A percentile compares a stretch with the other conserved stretches of the same genome.
phyloP scores from a whole-genome alignment of 2,329 filamentous ascomycete species.

The Ophiostoma pallidulum region DNA sequence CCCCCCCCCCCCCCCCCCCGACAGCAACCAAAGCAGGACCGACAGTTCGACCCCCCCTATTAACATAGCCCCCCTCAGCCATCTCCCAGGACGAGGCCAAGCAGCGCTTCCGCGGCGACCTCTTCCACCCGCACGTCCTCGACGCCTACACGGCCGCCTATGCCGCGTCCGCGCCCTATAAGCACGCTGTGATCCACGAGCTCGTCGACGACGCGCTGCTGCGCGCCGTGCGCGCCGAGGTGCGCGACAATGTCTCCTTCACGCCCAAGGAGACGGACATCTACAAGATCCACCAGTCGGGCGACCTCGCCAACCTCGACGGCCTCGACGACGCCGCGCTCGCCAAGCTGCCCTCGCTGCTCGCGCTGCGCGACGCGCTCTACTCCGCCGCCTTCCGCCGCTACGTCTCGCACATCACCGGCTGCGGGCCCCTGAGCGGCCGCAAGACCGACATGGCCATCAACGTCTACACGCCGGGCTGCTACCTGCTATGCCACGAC shows the following conservation, averaged over 20 bases:
- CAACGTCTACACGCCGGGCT: constrained; percentile 95
- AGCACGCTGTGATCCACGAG: constrained; percentile 78
- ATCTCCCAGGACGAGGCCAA: constrained; percentile 41
- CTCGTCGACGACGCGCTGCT: constrained; percentile 75
- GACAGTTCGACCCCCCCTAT: too few species aligned
- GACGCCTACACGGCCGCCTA: constrained; percentile 53
- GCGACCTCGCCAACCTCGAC: constrained; percentile 92
- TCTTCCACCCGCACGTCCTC: constrained; percentile 53
- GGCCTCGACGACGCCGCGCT: constrained; percentile 82
- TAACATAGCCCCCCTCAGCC: too few species aligned
- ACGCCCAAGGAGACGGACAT: constrained; percentile 99
- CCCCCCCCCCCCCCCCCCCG: too few species aligned
- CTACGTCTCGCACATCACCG: constrained; percentile 80
- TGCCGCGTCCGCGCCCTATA: constrained; percentile 62
- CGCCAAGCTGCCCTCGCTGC: constrained; percentile 77
- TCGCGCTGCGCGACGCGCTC: constrained; percentile 83
- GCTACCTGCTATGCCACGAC: constrained; percentile 92
- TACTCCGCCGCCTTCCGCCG: constrained; percentile 85
- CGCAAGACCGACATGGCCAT: constrained; percentile 98
- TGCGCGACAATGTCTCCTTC: constrained; percentile 84
- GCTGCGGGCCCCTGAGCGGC: constrained; percentile 77
- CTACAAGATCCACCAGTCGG: constrained; percentile 98
- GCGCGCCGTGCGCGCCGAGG: constrained; percentile 78
- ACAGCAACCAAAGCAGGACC: too few species aligned
- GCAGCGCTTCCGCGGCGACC: constrained; percentile 53